Conservation (phyloP, 129 eudicot species). For the Calendula officinalis region DNA sequence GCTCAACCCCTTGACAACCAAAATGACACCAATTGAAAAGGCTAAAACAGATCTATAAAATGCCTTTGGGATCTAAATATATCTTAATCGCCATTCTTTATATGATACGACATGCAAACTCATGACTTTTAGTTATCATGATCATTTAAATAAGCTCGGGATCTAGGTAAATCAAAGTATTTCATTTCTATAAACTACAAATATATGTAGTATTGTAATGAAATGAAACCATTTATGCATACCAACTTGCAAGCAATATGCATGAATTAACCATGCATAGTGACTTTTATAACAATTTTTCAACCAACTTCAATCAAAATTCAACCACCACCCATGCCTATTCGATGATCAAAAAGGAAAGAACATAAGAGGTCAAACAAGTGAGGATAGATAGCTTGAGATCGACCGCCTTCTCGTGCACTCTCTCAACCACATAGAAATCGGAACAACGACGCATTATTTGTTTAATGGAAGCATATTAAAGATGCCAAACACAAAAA, state of each 20-base stretch:
- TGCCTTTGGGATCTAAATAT: too few species aligned
- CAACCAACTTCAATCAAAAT: conserved; percentile 21
- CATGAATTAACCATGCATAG: conserved; percentile 28
- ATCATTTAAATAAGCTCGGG: neutral
- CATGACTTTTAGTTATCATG: neutral
- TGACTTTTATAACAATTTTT: conserved; percentile 25
- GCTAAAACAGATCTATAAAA: too few species aligned
- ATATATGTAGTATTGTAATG: neutral
- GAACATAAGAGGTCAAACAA: neutral
- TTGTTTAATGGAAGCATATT: conserved; percentile 9
- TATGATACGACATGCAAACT: neutral
- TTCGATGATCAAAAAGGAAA: conserved; percentile 11
- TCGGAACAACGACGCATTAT: neutral
- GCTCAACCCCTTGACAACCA: too few species aligned
- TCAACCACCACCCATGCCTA: conserved; percentile 2
- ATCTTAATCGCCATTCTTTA: too few species aligned
- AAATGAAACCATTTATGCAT: conserved; percentile 21
- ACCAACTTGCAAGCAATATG: conserved; percentile 22
- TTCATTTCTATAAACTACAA: neutral
- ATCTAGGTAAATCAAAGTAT: neutral
- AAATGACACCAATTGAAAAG: too few species aligned
- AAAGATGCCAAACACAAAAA: conserved; percentile 22
- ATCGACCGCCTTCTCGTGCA: neutral
- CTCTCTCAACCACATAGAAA: conserved; percentile 13
- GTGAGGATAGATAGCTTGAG: neutral